Conservation (phyloP, 306 rosid species). For the Lathyrus aphaca region DNA sequence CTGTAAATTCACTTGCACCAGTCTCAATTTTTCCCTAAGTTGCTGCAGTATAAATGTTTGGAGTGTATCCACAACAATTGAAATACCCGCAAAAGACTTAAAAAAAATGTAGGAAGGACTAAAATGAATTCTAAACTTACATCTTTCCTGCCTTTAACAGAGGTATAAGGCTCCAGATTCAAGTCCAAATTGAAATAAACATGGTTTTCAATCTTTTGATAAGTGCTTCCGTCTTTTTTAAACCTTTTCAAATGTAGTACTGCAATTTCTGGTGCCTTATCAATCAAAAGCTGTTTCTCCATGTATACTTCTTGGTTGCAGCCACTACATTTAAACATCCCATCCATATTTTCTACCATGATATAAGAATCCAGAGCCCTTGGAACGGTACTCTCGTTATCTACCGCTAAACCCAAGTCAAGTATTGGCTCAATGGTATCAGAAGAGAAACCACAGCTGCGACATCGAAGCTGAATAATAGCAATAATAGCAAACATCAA, state of each 20-base stretch:
- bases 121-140: slow-evolving; percentile 42
- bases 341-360: slow-evolving; percentile 56
- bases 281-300: slow-evolving; percentile 6
- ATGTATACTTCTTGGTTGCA: neutral
- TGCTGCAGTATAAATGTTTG: neutral
- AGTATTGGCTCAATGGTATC: slow-evolving; percentile 54
- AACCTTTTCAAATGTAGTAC: slow-evolving; percentile 53
- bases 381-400: slow-evolving; percentile 45
- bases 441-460: slow-evolving; percentile 60
- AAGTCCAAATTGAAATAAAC: slow-evolving; percentile 55
- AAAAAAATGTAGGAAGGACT: neutral
- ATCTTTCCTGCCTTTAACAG: neutral
- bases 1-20: neutral
- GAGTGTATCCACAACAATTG: neutral
- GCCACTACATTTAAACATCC: neutral
- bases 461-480: slow-evolving; percentile 60
- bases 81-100: neutral
- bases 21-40: neutral
- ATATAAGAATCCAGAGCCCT: slow-evolving; percentile 64
- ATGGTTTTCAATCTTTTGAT: slow-evolving; percentile 56
- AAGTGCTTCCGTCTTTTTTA: slow-evolving; percentile 42
- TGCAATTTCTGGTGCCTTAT: slow-evolving; percentile 16
- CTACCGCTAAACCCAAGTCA: slow-evolving; percentile 71
- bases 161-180: slow-evolving; percentile 54
- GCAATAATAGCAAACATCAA: slow-evolving; percentile 36